phyloP scores from a whole-genome alignment of 768 basidiomycete genomes.

The Clavaria fumosa region DNA sequence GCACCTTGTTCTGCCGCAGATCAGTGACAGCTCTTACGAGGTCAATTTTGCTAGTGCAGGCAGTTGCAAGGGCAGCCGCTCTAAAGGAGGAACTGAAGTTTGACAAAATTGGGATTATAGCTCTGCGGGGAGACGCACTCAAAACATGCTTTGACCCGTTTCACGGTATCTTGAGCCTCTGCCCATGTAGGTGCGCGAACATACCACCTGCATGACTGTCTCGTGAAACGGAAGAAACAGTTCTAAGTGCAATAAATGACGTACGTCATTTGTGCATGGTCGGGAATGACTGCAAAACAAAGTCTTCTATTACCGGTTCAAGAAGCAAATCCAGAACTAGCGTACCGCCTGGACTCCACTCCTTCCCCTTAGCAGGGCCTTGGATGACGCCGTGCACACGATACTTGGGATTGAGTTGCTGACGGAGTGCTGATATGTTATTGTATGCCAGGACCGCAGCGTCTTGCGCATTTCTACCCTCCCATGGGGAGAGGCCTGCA shows the following conservation, averaged over 20 bases:
- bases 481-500: conserved; percentile 71
- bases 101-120: background rate
- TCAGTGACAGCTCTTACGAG: conserved; percentile 26
- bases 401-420: conserved; percentile 64
- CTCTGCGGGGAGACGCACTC: conserved; percentile 28
- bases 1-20: conserved; percentile 49
- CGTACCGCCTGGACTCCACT: conserved; percentile 64
- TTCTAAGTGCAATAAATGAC: conserved; percentile 10
- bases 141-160: conserved; percentile 58
- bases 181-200: conserved; percentile 56
- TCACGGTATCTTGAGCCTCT: conserved; percentile 40
- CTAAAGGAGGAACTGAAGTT: conserved; percentile 18
- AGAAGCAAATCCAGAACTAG: background rate
- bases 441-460: conserved; percentile 79
- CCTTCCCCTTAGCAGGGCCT: too few species aligned
- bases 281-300: conserved; percentile 52
- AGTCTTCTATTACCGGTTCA: background rate
- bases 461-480: conserved; percentile 70
- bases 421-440: conserved; percentile 63
- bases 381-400: conserved; percentile 70
- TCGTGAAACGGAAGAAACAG: background rate
- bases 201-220: conserved; percentile 32
- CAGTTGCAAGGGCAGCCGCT: conserved; percentile 53
- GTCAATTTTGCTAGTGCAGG: conserved; percentile 34
- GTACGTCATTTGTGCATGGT: conserved; percentile 59